Percentiles rank a stretch among this genome's conserved stretches.
Evolutionary conservation across 2,329 filamentous ascomycete genomes (phyloP).

Genomic region (Epichloe amarillans): DNA sequence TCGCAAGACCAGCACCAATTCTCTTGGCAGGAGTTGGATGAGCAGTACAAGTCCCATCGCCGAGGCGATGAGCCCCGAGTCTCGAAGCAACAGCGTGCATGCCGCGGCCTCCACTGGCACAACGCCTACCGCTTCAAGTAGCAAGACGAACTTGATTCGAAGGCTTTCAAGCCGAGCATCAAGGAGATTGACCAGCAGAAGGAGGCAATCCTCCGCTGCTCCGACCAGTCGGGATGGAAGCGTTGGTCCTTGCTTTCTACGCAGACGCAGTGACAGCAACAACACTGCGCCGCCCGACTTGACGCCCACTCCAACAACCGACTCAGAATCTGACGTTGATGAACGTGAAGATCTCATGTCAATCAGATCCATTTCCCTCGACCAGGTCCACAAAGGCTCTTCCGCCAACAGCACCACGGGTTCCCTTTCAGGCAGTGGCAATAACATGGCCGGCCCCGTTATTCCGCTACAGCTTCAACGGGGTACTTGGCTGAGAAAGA

Average conservation of each 20-base stretch:
- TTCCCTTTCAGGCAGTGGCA: conserved; percentile 30
- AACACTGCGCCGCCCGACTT: conserved; percentile 47
- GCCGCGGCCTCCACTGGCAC: background rate
- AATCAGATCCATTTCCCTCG: conserved; percentile 26
- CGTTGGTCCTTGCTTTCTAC: conserved; percentile 76
- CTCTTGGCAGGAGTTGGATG: conserved; percentile 48
- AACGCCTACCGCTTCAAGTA: conserved; percentile 3
- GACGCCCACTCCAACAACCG: conserved; percentile 23
- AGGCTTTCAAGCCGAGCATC: conserved; percentile 72
- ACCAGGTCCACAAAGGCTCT: conserved; percentile 32
- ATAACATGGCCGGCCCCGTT: conserved; percentile 49
- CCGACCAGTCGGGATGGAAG: conserved; percentile 73
- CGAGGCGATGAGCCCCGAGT: conserved; percentile 20
- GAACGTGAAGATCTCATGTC: conserved; percentile 31
- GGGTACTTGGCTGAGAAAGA: conserved; percentile 66
- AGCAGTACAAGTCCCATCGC: conserved; percentile 43
- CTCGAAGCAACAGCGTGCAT: conserved; percentile 9
- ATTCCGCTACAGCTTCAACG: conserved; percentile 65
- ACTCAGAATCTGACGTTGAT: conserved; percentile 46
- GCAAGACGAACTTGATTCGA: conserved; percentile 52
- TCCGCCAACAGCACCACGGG: conserved; percentile 33
- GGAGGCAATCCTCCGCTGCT: conserved; percentile 65
- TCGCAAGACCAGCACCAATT: conserved; percentile 44
- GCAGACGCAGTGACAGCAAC: conserved; percentile 81
- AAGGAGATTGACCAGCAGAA: conserved; percentile 48